Percentiles rank a stretch among this genome's conserved stretches.
phyloP scores from a whole-genome alignment of 108 stramenopile genomes.

The Cyclotella cryptica region DNA sequence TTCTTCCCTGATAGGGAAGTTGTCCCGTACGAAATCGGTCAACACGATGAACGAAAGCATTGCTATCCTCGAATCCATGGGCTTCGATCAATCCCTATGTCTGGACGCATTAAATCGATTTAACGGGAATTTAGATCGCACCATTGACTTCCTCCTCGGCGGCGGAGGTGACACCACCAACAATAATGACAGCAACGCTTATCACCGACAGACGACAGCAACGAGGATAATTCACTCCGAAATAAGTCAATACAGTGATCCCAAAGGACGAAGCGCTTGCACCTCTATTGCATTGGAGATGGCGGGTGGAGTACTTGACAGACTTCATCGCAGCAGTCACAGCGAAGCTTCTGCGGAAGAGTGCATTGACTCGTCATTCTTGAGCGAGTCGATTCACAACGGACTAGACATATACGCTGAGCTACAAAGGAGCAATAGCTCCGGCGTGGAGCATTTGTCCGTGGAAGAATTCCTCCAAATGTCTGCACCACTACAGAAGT shows the following conservation, averaged over 20 bases:
- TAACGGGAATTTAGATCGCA: constrained; percentile 65
- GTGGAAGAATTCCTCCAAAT: constrained; percentile 73
- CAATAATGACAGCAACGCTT: neutral
- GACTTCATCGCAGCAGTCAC: constrained; percentile 13
- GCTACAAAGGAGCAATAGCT: constrained; percentile 1
- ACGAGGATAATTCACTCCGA: constrained; percentile 43
- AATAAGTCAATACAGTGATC: constrained; percentile 68
- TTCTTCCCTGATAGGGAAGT: too few relatives aligned
- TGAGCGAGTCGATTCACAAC: constrained; percentile 47
- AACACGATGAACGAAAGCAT: neutral
- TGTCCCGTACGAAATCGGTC: too few relatives aligned
- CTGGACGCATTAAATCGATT: constrained; percentile 46
- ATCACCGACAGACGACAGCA: neutral
- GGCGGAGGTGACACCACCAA: constrained; percentile 22
- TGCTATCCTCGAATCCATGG: constrained; percentile 62
- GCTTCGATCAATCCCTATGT: constrained; percentile 57
- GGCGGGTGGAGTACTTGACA: constrained; percentile 47
- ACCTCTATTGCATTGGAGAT: constrained; percentile 80
- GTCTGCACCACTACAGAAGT: neutral
- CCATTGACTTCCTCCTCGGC: constrained; percentile 59
- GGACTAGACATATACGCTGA: constrained; percentile 59
- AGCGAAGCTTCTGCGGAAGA: neutral
- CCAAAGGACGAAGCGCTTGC: constrained; percentile 74
- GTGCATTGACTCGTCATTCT: constrained; percentile 45
- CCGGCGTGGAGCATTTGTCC: constrained; percentile 69